A percentile compares a stretch with the other conserved stretches of the same genome.
Evolutionary conservation across 768 basidiomycete genomes (phyloP).

Genomic region (Lentinula boryana): DNA sequence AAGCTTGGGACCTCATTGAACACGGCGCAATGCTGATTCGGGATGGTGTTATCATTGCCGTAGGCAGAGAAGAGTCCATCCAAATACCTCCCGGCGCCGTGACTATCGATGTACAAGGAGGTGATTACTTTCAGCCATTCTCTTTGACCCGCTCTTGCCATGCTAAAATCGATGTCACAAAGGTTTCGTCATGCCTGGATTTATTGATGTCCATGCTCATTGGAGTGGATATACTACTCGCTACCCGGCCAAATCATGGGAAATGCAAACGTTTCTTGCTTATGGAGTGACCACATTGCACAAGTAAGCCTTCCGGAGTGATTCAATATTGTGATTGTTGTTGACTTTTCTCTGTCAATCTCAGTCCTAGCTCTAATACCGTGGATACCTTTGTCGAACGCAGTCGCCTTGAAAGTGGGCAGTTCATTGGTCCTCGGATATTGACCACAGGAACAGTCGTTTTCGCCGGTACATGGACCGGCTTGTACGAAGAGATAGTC

Average conservation of each 20-base stretch:
- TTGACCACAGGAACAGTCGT: constrained; percentile 65
- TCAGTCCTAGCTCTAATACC: constrained; percentile 59
- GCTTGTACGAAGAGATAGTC: constrained; percentile 57
- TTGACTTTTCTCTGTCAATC: not conserved
- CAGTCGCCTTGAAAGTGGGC: constrained; percentile 61
- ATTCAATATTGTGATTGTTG: not conserved
- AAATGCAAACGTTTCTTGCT: constrained; percentile 68
- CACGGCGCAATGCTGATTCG: constrained; percentile 48
- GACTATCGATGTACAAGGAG: constrained; percentile 55
- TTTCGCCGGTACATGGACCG: constrained; percentile 43
- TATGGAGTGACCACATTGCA: constrained; percentile 74
- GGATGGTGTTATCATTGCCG: constrained; percentile 52
- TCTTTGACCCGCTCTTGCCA: not conserved
- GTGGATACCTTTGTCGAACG: constrained; percentile 62
- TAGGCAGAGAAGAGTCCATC: constrained; percentile 29
- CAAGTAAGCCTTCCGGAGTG: constrained; percentile 42
- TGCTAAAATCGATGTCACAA: not conserved
- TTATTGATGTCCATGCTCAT: constrained; percentile 74
- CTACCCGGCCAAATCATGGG: constrained; percentile 66
- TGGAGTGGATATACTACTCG: constrained; percentile 50
- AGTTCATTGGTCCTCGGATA: constrained; percentile 64
- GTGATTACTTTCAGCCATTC: constrained; percentile 26
- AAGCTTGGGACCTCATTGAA: constrained; percentile 40
- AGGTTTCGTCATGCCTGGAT: constrained; percentile 73
- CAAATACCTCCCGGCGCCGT: constrained; percentile 32